These are phyloP conservation scores for Coleophoma eucalyptorum DNA, from an alignment of 2,329 filamentous ascomycete species.

Conservation along the genomic window DNA sequence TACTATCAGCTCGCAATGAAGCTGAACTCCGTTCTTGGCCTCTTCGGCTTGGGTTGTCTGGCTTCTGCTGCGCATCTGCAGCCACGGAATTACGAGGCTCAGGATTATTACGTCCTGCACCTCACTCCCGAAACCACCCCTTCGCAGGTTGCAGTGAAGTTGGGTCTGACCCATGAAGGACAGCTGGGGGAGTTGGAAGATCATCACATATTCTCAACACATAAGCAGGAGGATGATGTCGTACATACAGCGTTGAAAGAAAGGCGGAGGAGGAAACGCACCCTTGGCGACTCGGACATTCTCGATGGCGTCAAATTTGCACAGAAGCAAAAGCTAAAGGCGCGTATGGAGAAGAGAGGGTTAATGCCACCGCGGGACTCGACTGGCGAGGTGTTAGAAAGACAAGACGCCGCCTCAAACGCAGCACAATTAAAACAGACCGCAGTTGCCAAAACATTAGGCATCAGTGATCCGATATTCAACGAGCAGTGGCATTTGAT, in stretches of 20 bases:
- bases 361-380: slow-evolving; percentile 21
- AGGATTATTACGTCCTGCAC: slow-evolving; percentile 94
- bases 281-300: slow-evolving; percentile 46
- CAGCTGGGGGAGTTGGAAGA: slow-evolving; percentile 71
- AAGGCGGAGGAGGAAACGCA: slow-evolving; percentile 56
- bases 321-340: slow-evolving; percentile 69
- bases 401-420: slow-evolving; percentile 15
- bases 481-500: slow-evolving; percentile 92
- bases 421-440: slow-evolving; percentile 52
- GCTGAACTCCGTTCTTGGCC: slow-evolving; percentile 44
- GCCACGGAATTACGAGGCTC: slow-evolving; percentile 68
- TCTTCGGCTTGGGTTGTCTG: slow-evolving; percentile 46
- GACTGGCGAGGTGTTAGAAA: slow-evolving; percentile 9
- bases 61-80: slow-evolving; percentile 42
- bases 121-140: slow-evolving; percentile 66
- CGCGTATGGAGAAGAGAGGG: slow-evolving; percentile 53
- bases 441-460: slow-evolving; percentile 60
- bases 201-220: slow-evolving; percentile 83
- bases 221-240: slow-evolving; percentile 55
- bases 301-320: slow-evolving; percentile 74
- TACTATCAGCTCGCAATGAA: slow-evolving; percentile 19
- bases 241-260: slow-evolving; percentile 50
- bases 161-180: slow-evolving; percentile 80
- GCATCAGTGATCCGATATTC: slow-evolving; percentile 88
- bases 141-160: slow-evolving; percentile 61